A percentile compares a stretch with the other conserved stretches of the same genome.
Conservation (phyloP, 129 eudicot genomes). For the Artemisia tridentata region DNA sequence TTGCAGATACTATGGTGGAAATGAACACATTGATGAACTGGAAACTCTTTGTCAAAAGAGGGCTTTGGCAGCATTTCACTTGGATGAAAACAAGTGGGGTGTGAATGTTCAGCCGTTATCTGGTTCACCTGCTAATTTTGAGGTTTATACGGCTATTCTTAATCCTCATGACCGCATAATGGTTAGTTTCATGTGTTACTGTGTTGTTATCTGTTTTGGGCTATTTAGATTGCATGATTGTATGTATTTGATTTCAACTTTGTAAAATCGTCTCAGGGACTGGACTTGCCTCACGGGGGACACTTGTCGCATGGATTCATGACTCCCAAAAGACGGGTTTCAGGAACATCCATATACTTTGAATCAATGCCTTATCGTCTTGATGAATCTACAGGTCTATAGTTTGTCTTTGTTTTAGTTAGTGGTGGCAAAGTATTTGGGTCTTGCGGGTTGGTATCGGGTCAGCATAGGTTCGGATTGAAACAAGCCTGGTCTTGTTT, state of each 20-base stretch:
- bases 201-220: conserved; percentile 1
- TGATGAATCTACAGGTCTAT: conserved; percentile 80
- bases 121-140: conserved; percentile 98
- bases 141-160: conserved; percentile 86
- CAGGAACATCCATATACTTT: conserved; percentile 90
- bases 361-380: conserved; percentile 96
- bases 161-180: conserved; percentile 93
- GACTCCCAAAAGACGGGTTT: conserved; percentile 90
- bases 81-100: conserved; percentile 86
- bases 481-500: no score
- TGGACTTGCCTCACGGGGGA: conserved; percentile 96
- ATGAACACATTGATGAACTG: conserved; percentile 88
- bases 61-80: conserved; percentile 83
- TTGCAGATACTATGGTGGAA: conserved; percentile 95
- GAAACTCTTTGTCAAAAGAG: conserved; percentile 85
- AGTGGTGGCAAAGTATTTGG: no score
- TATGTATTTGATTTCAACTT: not conserved
- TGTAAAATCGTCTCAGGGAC: conserved; percentile 54
- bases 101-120: conserved; percentile 95
- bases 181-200: conserved; percentile 49
- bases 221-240: conserved; percentile 6
- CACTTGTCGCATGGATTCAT: conserved; percentile 92
- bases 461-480: no score
- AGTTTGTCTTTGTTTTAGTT: conserved; percentile 10
- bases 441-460: no score